Evolutionary conservation across 305 asterid genomes (phyloP), one percentile per base, ranked within the genome.

Genomic region (Ruellia speciosa): DNA sequence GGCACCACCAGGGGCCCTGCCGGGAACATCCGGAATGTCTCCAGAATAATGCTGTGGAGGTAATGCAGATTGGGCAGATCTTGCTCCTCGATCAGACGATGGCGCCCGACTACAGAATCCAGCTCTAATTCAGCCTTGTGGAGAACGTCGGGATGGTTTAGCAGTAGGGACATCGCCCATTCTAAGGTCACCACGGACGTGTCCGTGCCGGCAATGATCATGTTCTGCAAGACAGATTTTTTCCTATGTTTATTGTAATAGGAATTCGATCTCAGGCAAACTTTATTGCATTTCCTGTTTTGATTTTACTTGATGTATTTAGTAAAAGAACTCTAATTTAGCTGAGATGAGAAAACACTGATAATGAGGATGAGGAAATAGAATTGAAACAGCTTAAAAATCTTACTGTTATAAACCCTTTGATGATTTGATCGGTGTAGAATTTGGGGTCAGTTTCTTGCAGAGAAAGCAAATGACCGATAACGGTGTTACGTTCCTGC

Each of bases 101-200:
- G 16, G 2, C 19, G 49, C 0, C 80, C 77, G 10, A 70, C 51
- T 48, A 12, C 52, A 5, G 64, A 16, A 8, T 68, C 77, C 10
- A 79, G 3, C 67, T 71, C 79, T 11, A n/a, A 50, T 43, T 46
- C 60, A 0, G 80, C 80, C 48, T 79, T 76, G 18, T 48, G 51
- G 9, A 73, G 63, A 14, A 53, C 63, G 0, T 49, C n/a, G 0
- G 81, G 79, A 52, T 76, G 59, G 60, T 75, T 79, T 14, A 79
- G 75, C 18, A 79, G 45, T 49, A 70, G 66, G 15, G 77, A 59
- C 77, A 79, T 75, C 0, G 76, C 77, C 85, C 85, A 79, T 59
- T 75, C 85, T 13, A 79, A 59, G 5, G 81, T 75, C 39, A 60
- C 73, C 0, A 65, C 52, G 0, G 85, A 68, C n/a, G 85, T 79